These are phyloP conservation scores for Cystoderma amianthinum DNA, from an alignment of 768 basidiomycete species.

Conservation along the genomic window DNA sequence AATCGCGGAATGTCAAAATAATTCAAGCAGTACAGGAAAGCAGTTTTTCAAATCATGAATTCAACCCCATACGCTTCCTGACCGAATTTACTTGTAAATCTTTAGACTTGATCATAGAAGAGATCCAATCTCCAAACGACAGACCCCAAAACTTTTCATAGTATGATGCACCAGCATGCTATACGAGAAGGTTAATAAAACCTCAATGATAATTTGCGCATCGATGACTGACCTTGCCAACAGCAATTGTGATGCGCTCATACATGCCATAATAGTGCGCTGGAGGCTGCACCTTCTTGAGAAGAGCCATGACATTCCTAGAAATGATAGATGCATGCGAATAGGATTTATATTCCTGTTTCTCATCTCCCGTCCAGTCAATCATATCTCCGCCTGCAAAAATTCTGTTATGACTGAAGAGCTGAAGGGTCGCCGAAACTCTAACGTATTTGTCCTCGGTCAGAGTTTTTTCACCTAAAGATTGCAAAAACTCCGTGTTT, in stretches of 20 bases:
- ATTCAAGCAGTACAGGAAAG: too few species aligned
- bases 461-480: conserved; percentile 31
- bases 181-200: background rate
- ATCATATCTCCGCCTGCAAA: conserved; percentile 16
- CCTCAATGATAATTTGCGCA: background rate
- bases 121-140: conserved; percentile 8
- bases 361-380: conserved; percentile 14
- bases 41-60: too few species aligned
- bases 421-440: conserved; percentile 38
- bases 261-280: conserved; percentile 7
- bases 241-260: conserved; percentile 7
- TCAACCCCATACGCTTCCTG: conserved; percentile 3
- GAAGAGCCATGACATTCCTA: conserved; percentile 10
- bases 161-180: conserved; percentile 10
- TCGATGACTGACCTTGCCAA: conserved; percentile 6
- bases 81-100: conserved; percentile 4
- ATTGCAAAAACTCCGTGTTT: conserved; percentile 44
- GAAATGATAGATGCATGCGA: conserved; percentile 11
- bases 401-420: conserved; percentile 11
- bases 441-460: conserved; percentile 35
- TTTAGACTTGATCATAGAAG: conserved; percentile 8
- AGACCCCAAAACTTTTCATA: conserved; percentile 9
- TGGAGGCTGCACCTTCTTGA: conserved; percentile 5
- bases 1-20: too few species aligned
- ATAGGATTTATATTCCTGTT: conserved; percentile 10